Conservation (phyloP, 805 yeast genomes). For the Grigorovia yakushimaensis region DNA sequence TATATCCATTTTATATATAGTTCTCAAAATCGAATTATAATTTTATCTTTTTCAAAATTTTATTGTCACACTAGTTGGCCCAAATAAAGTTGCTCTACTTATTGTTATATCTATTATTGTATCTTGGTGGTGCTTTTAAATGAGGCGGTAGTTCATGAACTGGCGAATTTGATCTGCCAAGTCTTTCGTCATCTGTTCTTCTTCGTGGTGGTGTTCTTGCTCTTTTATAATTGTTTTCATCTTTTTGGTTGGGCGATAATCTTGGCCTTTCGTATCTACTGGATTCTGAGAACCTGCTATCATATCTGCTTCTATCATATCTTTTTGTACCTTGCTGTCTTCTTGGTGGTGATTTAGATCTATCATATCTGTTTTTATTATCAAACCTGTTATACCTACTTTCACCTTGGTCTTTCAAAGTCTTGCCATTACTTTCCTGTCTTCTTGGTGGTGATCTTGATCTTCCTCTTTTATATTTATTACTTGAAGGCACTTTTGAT, state of each 20-base stretch:
- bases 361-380: neutral
- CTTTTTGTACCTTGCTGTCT: neutral
- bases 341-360: neutral
- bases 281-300: neutral
- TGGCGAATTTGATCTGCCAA: neutral
- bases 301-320: neutral
- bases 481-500: neutral
- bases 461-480: constrained; percentile 5
- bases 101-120: neutral
- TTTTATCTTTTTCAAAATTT: too few species aligned
- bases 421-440: neutral
- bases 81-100: neutral
- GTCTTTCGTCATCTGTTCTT: neutral
- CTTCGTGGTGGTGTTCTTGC: neutral
- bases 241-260: neutral
- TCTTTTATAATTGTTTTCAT: neutral
- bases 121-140: neutral
- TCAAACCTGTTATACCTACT: constrained; percentile 2
- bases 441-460: constrained; percentile 21
- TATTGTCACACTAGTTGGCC: too few species aligned
- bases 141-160: neutral
- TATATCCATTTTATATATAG: neutral
- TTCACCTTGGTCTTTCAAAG: constrained; percentile 1
- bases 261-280: neutral
- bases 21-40: neutral